Evolutionary conservation across 2,329 filamentous ascomycete species (phyloP), one percentile per base, ranked within the genome.

Genomic region (Apiospora kogelbergensis): DNA sequence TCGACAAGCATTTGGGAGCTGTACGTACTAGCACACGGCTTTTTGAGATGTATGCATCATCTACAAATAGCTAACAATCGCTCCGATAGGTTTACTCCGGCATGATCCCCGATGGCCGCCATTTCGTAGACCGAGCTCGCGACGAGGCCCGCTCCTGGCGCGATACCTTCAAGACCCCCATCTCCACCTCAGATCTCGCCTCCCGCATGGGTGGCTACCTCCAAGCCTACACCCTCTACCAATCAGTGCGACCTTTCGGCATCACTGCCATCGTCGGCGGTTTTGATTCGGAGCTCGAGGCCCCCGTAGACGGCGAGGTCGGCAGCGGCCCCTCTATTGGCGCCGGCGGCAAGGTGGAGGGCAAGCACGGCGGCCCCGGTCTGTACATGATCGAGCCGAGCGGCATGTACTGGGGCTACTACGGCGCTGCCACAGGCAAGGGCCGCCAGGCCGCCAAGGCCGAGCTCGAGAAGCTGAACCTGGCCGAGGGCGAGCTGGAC

Each of bases 321-420:
- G 95, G 95, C 72, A 86, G 82, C 46, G 95, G 95, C 26, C 95
- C 95, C 65, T 84, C 84, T 57, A 87, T 88, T 69, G 95, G 95
- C 69, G 90, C 93, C 30, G 95, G 95, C 72, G 95, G 95, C 78
- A 97, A 96, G 84, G 87, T 90, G 57, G 82, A 80, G 37, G 89
- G 89, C 77, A 90, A 89, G 80, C 90, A 94, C 79, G 96, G 96
- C 75, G 96, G 95, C 1, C 96, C 96, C 26, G 95, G 91, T 72
- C 89, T 99, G 71, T 99, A 98, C 88, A 99, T 99, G 96, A 95
- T 99, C 75, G 96, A 99, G 85, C 96, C 96, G 53, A 97, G 94
- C 78, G 96, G 96, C 68, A 84, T 95, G 74, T 98, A 97, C 86
- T 99, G 96, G 96, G 96, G 96, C 70, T 99, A 99, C 87, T 98